phyloP scores from a whole-genome alignment of 352 stramenopile genomes.

The Pythium monospermum region DNA sequence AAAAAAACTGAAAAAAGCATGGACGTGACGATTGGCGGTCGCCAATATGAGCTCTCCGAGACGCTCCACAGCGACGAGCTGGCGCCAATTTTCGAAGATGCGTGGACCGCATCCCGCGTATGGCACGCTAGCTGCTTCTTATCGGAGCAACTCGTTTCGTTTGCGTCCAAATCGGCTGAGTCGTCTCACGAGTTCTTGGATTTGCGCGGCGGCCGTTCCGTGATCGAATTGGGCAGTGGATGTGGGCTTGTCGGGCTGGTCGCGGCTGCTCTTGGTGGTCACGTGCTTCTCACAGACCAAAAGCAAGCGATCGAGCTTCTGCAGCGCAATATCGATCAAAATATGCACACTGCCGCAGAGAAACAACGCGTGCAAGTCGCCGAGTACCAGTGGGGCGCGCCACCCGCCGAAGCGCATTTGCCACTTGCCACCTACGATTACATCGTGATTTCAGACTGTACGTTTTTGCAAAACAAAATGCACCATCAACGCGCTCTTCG shows the following conservation, averaged over 20 bases:
- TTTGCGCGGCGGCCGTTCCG: conserved; percentile 14
- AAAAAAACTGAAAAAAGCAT: background rate
- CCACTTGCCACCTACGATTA: conserved; percentile 35
- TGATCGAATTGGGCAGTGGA: conserved; percentile 78
- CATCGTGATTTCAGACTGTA: conserved; percentile 80
- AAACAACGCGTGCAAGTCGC: conserved; percentile 29
- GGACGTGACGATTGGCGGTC: conserved; percentile 39
- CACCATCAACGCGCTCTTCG: no score
- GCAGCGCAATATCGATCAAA: conserved; percentile 47
- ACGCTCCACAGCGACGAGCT: conserved; percentile 65
- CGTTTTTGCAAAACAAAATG: no score
- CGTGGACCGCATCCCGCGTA: conserved; percentile 75
- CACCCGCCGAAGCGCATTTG: conserved; percentile 15
- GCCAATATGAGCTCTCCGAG: conserved; percentile 66
- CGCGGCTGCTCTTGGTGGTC: conserved; percentile 47
- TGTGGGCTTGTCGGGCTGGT: conserved; percentile 73
- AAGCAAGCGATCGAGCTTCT: conserved; percentile 61
- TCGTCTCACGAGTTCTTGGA: background rate
- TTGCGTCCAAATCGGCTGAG: conserved; percentile 6
- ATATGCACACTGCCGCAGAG: conserved; percentile 37
- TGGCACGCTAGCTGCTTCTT: conserved; percentile 73
- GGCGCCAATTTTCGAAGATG: conserved; percentile 76
- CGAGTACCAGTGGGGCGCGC: conserved; percentile 64
- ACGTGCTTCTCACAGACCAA: conserved; percentile 75
- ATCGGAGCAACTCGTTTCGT: conserved; percentile 41